phyloP scores from a whole-genome alignment of 1,139 yeast genomes.

The Trichomonascaceae sp. region DNA sequence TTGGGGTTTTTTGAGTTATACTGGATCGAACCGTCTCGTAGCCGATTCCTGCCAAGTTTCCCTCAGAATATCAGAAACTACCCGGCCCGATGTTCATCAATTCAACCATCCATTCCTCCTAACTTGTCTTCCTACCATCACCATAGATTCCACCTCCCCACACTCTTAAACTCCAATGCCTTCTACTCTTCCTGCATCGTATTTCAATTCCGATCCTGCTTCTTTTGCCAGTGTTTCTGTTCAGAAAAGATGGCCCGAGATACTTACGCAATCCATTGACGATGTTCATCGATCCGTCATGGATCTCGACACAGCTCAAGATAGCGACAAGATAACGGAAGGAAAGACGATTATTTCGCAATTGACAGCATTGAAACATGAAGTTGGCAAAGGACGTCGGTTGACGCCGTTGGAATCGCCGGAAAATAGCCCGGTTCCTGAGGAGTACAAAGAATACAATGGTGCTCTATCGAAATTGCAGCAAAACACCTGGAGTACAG shows the following conservation, averaged over 20 bases:
- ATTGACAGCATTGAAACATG: conserved; percentile 33
- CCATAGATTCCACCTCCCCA: no score
- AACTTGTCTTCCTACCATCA: no score
- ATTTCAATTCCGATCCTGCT: conserved; percentile 54
- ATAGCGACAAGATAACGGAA: conserved; percentile 28
- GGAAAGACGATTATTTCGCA: conserved; percentile 33
- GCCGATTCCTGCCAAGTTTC: no score
- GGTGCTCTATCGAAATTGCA: conserved; percentile 39
- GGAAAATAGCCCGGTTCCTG: conserved; percentile 19
- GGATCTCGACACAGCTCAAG: conserved; percentile 20
- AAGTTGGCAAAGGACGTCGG: conserved; percentile 28
- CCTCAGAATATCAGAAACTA: no score
- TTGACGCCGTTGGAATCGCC: conserved; percentile 12
- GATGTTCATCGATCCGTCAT: conserved; percentile 44
- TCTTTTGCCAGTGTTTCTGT: conserved; percentile 84
- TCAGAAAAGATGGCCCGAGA: conserved; percentile 80
- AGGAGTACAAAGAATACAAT: conserved; percentile 32
- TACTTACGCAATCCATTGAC: conserved; percentile 58
- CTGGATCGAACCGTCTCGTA: no score
- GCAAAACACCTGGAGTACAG: conserved; percentile 63
- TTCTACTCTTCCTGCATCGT: conserved; percentile 26
- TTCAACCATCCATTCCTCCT: no score
- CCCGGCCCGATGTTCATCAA: no score
- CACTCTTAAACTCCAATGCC: background rate
- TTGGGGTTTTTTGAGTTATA: background rate